Evolutionary conservation across 2,329 filamentous ascomycete genomes (phyloP).

Genomic region (Botryotinia convoluta): DNA sequence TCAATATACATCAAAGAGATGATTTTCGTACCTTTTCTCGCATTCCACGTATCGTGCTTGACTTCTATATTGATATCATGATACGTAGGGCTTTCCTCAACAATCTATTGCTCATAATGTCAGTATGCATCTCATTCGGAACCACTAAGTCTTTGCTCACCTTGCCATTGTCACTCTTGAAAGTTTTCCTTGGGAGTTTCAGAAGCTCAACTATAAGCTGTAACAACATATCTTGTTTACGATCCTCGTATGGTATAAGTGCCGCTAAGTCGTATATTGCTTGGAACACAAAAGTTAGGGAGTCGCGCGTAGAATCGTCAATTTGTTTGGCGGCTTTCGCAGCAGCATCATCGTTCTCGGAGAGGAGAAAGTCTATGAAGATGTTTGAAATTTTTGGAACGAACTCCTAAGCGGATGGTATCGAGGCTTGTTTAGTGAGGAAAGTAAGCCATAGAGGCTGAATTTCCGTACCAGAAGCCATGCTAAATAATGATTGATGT

Average conservation of each 20-base stretch:
- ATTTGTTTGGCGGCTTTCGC: not conserved
- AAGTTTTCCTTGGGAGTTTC: not conserved
- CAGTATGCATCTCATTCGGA: not conserved
- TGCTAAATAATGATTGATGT: not conserved
- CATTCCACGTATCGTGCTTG: constrained; percentile 5
- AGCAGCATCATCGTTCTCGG: not conserved
- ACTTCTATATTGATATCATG: not conserved
- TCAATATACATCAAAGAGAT: not conserved
- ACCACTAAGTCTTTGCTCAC: not conserved
- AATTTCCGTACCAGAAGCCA: not conserved
- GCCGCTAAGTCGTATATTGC: not conserved
- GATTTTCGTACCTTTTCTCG: not conserved
- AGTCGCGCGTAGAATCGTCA: not conserved
- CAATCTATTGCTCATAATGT: not conserved
- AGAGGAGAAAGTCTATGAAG: not conserved
- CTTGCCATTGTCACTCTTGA: not conserved
- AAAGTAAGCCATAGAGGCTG: not conserved
- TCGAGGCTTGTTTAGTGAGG: not conserved
- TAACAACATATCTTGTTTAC: not conserved
- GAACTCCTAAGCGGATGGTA: not conserved
- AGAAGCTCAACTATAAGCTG: constrained; percentile 1
- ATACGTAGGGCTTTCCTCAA: not conserved
- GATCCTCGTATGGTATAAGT: not conserved
- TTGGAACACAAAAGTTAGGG: not conserved
- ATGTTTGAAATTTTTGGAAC: not conserved